These are phyloP conservation scores for Babjeviella inositovora DNA, from an alignment of 805 yeast genomes.

Conservation along the genomic window DNA sequence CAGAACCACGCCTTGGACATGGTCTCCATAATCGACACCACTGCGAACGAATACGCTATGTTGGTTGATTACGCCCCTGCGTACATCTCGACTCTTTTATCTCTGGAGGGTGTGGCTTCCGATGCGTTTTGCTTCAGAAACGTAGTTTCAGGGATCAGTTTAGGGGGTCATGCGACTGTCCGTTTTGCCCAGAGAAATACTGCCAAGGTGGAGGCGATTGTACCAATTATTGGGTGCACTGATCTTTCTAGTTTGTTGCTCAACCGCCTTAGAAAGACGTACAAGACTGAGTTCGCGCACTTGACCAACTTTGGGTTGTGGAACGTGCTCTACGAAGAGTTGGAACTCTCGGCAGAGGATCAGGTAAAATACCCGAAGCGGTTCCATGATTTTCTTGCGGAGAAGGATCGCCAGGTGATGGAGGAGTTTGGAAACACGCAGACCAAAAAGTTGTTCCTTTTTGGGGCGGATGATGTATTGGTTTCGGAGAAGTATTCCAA, in stretches of 20 bases:
- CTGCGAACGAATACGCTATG: conserved; percentile 22
- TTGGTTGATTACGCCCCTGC: conserved; percentile 20
- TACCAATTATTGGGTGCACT: conserved; percentile 35
- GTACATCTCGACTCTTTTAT: conserved; percentile 6
- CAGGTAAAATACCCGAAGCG: no score
- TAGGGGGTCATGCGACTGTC: conserved; percentile 44
- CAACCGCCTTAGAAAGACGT: conserved; percentile 15
- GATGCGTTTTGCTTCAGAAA: conserved; percentile 12
- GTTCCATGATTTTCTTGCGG: no score
- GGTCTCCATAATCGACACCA: conserved; percentile 29
- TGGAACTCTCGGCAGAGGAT: no score
- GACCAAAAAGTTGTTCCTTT: no score
- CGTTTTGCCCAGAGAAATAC: conserved; percentile 21
- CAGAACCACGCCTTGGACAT: conserved; percentile 32
- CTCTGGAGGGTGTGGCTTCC: conserved; percentile 4
- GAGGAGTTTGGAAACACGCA: no score
- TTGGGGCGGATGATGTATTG: no score
- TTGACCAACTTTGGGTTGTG: no score
- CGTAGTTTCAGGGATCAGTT: conserved; percentile 30
- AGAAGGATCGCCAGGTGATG: no score
- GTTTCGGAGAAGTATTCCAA: no score
- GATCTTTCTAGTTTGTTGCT: conserved; percentile 25
- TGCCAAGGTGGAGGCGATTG: conserved; percentile 16
- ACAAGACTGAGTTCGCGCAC: no score
- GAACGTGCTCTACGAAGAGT: no score